These are phyloP conservation scores for Coemansia sp. DNA, from an alignment of 192 early-diverging fungal species.

Conservation along the genomic window DNA sequence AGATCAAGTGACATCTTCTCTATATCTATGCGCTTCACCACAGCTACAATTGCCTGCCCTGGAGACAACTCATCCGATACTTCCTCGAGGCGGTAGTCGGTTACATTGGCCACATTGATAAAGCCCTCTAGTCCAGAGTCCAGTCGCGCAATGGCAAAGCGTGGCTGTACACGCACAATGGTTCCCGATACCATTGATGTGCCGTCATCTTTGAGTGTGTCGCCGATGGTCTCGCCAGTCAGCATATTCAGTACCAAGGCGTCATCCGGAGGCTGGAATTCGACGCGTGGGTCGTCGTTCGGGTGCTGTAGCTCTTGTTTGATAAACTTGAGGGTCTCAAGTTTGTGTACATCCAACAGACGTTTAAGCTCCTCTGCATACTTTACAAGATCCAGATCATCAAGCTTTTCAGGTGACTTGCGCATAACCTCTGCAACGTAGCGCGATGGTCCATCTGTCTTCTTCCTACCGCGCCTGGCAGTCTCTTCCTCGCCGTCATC, in stretches of 20 bases:
- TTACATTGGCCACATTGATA: conserved; percentile 64
- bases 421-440: conserved; percentile 81
- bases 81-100: conserved; percentile 58
- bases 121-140: conserved; percentile 83
- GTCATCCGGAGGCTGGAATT: conserved; percentile 57
- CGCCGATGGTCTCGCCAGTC: conserved; percentile 71
- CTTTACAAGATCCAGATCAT: conserved; percentile 84
- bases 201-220: conserved; percentile 64
- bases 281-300: conserved; percentile 69
- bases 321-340: conserved; percentile 79
- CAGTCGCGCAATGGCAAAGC: conserved; percentile 72
- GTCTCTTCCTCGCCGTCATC: conserved; percentile 72
- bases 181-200: conserved; percentile 66
- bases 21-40: conserved; percentile 77
- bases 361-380: conserved; percentile 84
- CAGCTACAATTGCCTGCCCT: conserved; percentile 70
- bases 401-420: conserved; percentile 71
- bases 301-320: conserved; percentile 85
- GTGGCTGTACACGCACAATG: conserved; percentile 69
- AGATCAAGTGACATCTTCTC: conserved; percentile 77
- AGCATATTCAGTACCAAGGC: conserved; percentile 80
- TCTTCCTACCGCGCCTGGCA: conserved; percentile 17
- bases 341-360: conserved; percentile 74
- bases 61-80: conserved; percentile 63
- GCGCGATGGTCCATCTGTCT: conserved; percentile 57